Conservation (phyloP, 345 rosid species). For the Corymbia maculata region DNA sequence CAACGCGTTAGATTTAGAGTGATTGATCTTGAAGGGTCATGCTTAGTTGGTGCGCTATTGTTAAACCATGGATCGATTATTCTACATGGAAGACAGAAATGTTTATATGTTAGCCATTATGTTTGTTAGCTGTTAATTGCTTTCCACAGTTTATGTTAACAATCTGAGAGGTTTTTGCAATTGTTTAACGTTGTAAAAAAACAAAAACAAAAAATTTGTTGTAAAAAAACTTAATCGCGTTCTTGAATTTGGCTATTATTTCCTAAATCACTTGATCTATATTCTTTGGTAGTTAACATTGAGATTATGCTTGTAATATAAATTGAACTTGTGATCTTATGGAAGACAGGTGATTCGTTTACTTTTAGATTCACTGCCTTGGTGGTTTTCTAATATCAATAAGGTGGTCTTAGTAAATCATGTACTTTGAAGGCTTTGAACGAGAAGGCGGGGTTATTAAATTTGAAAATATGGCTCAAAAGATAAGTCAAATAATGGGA, state of each 20-base stretch:
- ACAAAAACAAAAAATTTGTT: too few species aligned
- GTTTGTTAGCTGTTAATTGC: not conserved
- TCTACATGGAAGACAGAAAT: not conserved
- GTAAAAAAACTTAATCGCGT: not conserved
- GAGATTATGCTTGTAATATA: not conserved
- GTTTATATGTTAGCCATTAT: not conserved
- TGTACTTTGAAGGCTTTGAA: not conserved
- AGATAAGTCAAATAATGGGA: not conserved
- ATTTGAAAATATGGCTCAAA: not conserved
- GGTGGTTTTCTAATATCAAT: not conserved
- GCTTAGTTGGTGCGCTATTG: not conserved
- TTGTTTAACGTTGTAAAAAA: not conserved
- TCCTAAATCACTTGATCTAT: not conserved
- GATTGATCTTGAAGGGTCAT: not conserved
- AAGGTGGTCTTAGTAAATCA: not conserved
- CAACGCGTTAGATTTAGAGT: not conserved
- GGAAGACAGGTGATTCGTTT: not conserved
- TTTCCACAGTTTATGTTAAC: not conserved
- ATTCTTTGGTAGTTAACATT: not conserved
- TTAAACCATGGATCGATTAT: not conserved
- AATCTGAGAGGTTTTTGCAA: not conserved
- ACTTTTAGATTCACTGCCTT: not conserved
- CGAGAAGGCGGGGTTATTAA: not conserved
- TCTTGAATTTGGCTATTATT: not conserved
- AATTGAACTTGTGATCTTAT: not conserved